A percentile compares a stretch with the other conserved stretches of the same genome.
These are phyloP conservation scores for Dictyostelium brefeldianum DNA, from an alignment of 78 protist species.

Conservation along the genomic window DNA sequence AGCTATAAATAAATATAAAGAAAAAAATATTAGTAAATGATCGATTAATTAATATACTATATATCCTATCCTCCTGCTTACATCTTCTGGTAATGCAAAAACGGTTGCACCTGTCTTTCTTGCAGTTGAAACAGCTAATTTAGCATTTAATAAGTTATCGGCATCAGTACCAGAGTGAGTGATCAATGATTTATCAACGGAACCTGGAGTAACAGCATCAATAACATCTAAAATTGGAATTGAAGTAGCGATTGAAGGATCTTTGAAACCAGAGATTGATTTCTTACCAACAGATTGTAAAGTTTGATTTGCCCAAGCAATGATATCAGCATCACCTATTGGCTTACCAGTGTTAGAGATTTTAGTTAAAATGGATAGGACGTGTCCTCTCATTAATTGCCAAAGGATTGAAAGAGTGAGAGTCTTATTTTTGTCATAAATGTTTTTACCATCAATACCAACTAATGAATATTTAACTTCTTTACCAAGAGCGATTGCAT, in stretches of 20 bases:
- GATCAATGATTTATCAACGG: conserved; percentile 80
- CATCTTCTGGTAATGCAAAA: conserved; percentile 95
- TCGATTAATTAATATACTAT: too few species aligned
- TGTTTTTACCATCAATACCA: conserved; percentile 86
- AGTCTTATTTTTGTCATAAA: conserved; percentile 83
- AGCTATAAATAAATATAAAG: too few species aligned
- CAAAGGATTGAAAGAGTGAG: conserved; percentile 78
- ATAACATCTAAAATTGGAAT: conserved; percentile 89
- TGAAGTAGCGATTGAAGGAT: conserved; percentile 69
- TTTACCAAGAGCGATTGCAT: conserved; percentile 79
- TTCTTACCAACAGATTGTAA: conserved; percentile 56
- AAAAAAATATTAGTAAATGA: too few species aligned
- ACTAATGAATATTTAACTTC: conserved; percentile 78
- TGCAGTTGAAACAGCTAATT: conserved; percentile 83
- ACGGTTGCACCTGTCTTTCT: conserved; percentile 95
- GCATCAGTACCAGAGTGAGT: conserved; percentile 68
- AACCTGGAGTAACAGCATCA: conserved; percentile 88
- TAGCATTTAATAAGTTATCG: conserved; percentile 89
- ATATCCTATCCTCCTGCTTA: too few species aligned
- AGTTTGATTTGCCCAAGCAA: conserved; percentile 88
- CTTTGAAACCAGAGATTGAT: conserved; percentile 84
- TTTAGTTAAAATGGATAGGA: conserved; percentile 51
- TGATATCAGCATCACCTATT: conserved; percentile 84
- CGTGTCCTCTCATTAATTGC: conserved; percentile 93
- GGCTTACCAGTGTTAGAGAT: conserved; percentile 79